phyloP scores from a whole-genome alignment of 805 yeast genomes.

The Ogataea saltuana region DNA sequence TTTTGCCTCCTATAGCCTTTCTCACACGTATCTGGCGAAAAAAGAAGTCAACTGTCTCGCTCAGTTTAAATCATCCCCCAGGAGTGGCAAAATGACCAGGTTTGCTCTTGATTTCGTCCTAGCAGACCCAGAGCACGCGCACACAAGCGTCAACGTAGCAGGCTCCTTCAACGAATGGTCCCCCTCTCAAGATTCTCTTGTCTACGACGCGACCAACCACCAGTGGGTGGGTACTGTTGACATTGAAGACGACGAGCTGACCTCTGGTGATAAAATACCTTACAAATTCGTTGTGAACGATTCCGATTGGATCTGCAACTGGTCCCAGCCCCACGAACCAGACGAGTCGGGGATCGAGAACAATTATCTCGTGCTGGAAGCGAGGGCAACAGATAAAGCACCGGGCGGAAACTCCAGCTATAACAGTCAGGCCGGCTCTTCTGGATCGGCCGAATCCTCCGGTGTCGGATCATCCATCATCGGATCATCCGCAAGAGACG shows the following conservation, averaged over 20 bases:
- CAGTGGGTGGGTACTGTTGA: constrained; percentile 14
- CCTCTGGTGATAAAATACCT: constrained; percentile 19
- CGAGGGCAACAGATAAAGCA: no score
- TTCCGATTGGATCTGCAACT: constrained; percentile 31
- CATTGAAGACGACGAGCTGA: constrained; percentile 1
- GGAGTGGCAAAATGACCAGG: not conserved
- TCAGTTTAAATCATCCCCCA: not conserved
- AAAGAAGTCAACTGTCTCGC: no score
- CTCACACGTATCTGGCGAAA: no score
- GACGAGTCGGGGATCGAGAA: constrained; percentile 32
- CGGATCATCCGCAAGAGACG: constrained; percentile 2
- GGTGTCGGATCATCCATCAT: not conserved
- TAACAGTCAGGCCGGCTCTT: constrained; percentile 1
- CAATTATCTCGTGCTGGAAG: constrained; percentile 21
- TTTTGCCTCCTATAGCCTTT: no score
- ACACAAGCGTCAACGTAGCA: constrained; percentile 20
- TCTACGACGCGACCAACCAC: constrained; percentile 1
- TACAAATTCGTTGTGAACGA: constrained; percentile 35
- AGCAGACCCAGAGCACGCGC: constrained; percentile 18
- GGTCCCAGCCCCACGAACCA: constrained; percentile 20
- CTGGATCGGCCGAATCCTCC: not conserved
- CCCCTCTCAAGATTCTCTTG: constrained; percentile 8
- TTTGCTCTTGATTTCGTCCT: constrained; percentile 14
- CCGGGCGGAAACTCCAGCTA: no score
- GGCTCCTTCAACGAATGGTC: constrained; percentile 30